Evolutionary conservation across 345 rosid genomes (phyloP), one percentile per base, ranked within the genome.

Genomic region (Pelargonium nanum): DNA sequence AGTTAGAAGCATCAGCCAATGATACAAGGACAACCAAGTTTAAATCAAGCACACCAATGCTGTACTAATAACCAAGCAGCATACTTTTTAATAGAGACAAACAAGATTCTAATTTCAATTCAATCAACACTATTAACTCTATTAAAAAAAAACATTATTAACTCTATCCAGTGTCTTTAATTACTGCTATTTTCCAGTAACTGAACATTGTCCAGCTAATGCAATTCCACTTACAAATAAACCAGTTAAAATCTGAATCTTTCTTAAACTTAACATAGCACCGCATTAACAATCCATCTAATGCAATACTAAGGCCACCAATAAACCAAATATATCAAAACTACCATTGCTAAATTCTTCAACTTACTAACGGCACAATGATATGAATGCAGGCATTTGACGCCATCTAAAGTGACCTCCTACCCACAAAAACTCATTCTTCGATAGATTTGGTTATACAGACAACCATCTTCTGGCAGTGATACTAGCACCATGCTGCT

Each of bases 1-100:
- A 57, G 26, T 55, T 40, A 45, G 9, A 44, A 67, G 53, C 23
- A 48, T 65, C 32, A 54, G 24, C 51, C 12, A 44, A 58, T 34
- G 22, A 24, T 56, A 1, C 26, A 10, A 22, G 24, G 26, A 22
- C 57, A 22, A 2, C 12, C 12, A 1, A 0, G 15, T 6, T 5
- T 6, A 25, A 22, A 40, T 2, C 16, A 40, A 6, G 15, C 1
- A 15, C 48, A 7, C 48, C 15, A 40, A 40, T 40, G 48, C 48
- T 17, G 16, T 17, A 9, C 48, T 40, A 40, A 40, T 17, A 9
- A 9, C 22, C 55, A 52, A 52, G 21, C 22, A n/a, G 17, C 7
- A 2, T n/a, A 19, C 21, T 19, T 19, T 6, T 52, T n/a, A 1
- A 19, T 52, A 52, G 21, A 20, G 22, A 19, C 10, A 52, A 19